These are phyloP conservation scores for Wallacemonas sp. DNA, from an alignment of 208 protist genomes.

Conservation along the genomic window DNA sequence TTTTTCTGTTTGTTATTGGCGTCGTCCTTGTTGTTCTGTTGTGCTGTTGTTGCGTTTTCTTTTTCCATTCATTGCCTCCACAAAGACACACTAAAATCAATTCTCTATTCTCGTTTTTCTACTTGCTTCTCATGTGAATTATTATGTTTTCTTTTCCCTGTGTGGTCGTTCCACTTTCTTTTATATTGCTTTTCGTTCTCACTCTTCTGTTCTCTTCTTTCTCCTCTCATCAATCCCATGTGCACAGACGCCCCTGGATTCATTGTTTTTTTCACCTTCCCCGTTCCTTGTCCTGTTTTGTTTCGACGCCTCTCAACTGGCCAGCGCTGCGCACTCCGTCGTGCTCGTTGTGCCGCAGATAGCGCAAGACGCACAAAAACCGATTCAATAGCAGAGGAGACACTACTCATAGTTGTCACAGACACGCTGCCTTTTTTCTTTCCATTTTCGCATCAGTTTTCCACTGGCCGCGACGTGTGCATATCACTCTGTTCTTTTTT, in stretches of 20 bases:
- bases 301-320: too few relatives aligned
- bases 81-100: not conserved
- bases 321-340: too few relatives aligned
- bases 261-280: too few relatives aligned
- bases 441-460: not conserved
- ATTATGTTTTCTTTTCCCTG: conserved; percentile 6
- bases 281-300: too few relatives aligned
- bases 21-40: conserved; percentile 5
- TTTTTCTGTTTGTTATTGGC: not conserved
- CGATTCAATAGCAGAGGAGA: too few relatives aligned
- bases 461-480: not conserved
- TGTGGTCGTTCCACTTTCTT: not conserved
- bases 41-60: too few relatives aligned
- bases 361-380: too few relatives aligned
- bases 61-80: too few relatives aligned
- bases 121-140: not conserved
- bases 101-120: conserved; percentile 7
- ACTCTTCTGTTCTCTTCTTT: not conserved
- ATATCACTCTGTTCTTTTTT: conserved; percentile 12
- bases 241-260: too few relatives aligned
- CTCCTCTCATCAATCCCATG: too few relatives aligned
- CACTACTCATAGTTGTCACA: not conserved
- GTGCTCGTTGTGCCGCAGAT: too few relatives aligned
- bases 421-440: not conserved
- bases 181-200: conserved; percentile 4